Base-by-base conservation (phyloP, 352 stramenopile genomes). In the Halophytophthora batemanensis region DNA sequence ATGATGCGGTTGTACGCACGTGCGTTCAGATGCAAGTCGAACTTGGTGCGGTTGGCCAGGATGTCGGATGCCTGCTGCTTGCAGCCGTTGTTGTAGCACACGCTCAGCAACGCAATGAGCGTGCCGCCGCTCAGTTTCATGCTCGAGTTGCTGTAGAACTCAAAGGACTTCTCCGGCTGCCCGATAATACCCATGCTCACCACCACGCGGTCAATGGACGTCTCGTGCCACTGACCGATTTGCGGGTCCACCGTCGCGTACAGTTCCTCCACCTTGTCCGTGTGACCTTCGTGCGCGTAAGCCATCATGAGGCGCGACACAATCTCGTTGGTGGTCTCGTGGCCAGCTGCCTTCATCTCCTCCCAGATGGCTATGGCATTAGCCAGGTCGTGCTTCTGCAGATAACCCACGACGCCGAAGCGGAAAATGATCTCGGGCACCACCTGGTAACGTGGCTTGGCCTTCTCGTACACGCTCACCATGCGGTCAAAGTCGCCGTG, bases 121-220 rank as follows among this genome's bases (percentile, higher is more conserved):
- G 81, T 91, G 22, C 74, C 71, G 19, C 76, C 71, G 53, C 71
- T 85, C 35, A 91, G 66, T 50, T 86, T 87, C 73, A 89, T 89
- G 55, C 71, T 86, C 36, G 81, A 91, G 54, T 87, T 82, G 38
- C 74, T 72, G 64, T 91, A 91, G 44, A 91, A 89, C 35, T 87
- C 77, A 46, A 91, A 91, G 8, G 81, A 55, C 45, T 77, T 70
- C 10, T 73, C 55, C 21, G 81, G 77, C 51, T 86, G 58, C n/a
- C 69, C 50, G n/a, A 71, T 69, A 14, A 85, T 71, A 4, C 81
- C 81, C 50, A 91, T 74, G 17, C 62, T 77, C 34, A 85, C 44
- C 42, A 91, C 85, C 21, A 88, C 71, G 17, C 77, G 81, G 53
- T 91, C 74, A 53, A 91, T 78, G 38, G 77, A 72, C 14, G 69